Percentiles rank a stretch among this genome's conserved stretches.
phyloP scores from a whole-genome alignment of 345 rosid genomes.

The Arabidopsis arenosa region DNA sequence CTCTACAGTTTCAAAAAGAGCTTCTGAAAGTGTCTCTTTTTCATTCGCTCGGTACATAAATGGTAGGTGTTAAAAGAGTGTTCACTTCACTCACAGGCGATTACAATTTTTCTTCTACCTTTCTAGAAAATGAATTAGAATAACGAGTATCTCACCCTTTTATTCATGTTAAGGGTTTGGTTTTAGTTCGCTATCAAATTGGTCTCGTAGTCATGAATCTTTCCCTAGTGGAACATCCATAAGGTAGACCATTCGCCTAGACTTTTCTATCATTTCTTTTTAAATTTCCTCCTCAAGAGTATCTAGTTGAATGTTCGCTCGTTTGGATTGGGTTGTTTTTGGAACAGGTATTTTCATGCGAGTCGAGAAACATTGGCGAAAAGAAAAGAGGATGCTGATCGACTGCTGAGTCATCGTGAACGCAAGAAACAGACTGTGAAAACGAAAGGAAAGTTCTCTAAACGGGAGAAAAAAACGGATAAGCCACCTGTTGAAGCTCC shows the following conservation, averaged over 20 bases:
- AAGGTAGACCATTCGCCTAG: constrained; percentile 36
- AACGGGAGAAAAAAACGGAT: constrained; percentile 49
- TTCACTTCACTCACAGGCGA: background rate
- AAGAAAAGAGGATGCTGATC: constrained; percentile 54
- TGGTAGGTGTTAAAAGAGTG: constrained; percentile 44
- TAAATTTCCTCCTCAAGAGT: background rate
- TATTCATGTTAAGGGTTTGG: constrained; percentile 29
- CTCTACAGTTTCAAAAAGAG: constrained; percentile 26
- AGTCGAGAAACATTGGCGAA: constrained; percentile 58
- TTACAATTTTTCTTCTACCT: background rate
- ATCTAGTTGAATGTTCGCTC: constrained; percentile 1
- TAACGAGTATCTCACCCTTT: background rate
- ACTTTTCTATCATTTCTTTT: background rate
- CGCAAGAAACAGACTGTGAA: constrained; percentile 49
- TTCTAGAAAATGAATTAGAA: background rate
- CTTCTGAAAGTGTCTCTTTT: constrained; percentile 38
- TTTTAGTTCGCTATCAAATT: constrained; percentile 30
- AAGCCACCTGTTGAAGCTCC: constrained; percentile 81
- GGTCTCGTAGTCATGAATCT: constrained; percentile 22
- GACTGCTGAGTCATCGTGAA: constrained; percentile 54
- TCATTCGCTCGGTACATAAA: constrained; percentile 42
- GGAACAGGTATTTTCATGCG: constrained; percentile 65
- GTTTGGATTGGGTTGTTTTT: constrained; percentile 17
- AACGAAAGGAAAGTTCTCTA: constrained; percentile 64
- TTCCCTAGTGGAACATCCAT: constrained; percentile 24